Evolutionary conservation across 345 rosid species (phyloP).

Genomic region (Arabis alpina): DNA sequence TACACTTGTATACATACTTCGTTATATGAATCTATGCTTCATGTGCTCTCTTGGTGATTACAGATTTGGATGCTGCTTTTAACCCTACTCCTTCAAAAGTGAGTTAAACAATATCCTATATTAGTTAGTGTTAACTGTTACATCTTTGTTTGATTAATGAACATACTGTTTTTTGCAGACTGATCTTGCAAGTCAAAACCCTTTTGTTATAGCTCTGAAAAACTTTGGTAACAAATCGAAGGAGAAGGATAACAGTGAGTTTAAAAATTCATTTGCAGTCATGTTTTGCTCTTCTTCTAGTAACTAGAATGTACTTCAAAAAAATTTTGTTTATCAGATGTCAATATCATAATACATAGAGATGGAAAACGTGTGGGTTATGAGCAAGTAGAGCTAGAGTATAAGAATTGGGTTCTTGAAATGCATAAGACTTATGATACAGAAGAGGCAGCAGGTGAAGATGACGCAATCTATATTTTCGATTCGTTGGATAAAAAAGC

Average conservation of each 20-base stretch:
- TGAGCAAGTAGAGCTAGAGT: slow-evolving; percentile 58
- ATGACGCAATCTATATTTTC: slow-evolving; percentile 51
- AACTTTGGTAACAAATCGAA: slow-evolving; percentile 51
- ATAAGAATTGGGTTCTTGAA: slow-evolving; percentile 62
- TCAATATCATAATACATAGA: slow-evolving; percentile 46
- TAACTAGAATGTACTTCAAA: background rate
- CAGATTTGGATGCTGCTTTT: slow-evolving; percentile 89
- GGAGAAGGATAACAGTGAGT: slow-evolving; percentile 54
- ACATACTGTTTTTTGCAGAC: slow-evolving; percentile 50
- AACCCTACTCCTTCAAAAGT: slow-evolving; percentile 75
- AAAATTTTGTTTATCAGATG: slow-evolving; percentile 43
- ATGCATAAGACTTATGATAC: slow-evolving; percentile 67
- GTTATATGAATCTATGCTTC: background rate
- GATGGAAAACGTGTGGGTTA: slow-evolving; percentile 37
- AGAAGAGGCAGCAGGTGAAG: slow-evolving; percentile 60
- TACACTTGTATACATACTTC: background rate
- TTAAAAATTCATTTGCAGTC: background rate
- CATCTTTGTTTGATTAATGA: no score
- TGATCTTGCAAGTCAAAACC: slow-evolving; percentile 60
- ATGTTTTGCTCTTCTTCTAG: background rate
- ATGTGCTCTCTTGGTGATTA: slow-evolving; percentile 33
- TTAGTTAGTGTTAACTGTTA: background rate
- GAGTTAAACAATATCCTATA: slow-evolving; percentile 7
- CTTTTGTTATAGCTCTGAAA: slow-evolving; percentile 58
- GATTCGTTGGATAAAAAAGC: slow-evolving; percentile 48